Evolutionary conservation across 1,139 yeast species (phyloP), one percentile per base, ranked within the genome.

Genomic region (Zygoascus meyerae): DNA sequence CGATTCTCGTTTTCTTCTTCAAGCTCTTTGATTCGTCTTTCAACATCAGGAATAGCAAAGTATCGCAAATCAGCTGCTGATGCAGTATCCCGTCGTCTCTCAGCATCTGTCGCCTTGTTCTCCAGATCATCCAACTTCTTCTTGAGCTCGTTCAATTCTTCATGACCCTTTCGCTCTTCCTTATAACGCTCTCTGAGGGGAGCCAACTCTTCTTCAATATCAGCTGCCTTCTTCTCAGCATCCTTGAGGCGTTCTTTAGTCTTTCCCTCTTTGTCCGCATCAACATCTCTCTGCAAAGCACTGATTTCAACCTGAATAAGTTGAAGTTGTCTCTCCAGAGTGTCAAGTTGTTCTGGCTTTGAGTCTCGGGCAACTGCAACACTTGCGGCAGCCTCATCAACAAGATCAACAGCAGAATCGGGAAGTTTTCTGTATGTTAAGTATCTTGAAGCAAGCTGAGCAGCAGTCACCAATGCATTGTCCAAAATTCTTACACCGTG

Each of bases 301-400:
- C 89, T 87, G 62, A 92, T 90, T 69, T 92, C 99, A 51, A 94
- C 97, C 61, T 89, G 95, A 34, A 92, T 70, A 58, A 92, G 77
- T 64, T 89, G 95, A 49, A 90, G 75, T 68, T 87, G 87, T 68
- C 98, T 85, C 69, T 92, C 99, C 58, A 89, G 77, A 44, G 81
- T 83, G 67, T 92, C 98, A 59, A 92, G 76, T 64, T 89, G 97
- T 68, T 92, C 99, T 1, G 99, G 99, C 65, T 87, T 87, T 3
- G 97, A 90, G 64, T 92, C 98, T 67, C 98, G 81, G 2, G 97
- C 96, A 46, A 92, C 98, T 1, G 97, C 97, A 42, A 92, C 98
- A 48, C 95, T 81, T 1, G 98, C 98, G 45, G 97, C 95, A 8
- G 97, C 79, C 65, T 92, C 97, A 71, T 92, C 99, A 56, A 92